These are phyloP conservation scores for Ceratobasidium sp. DNA, from an alignment of 1,284 basidiomycete genomes.

Conservation along the genomic window DNA sequence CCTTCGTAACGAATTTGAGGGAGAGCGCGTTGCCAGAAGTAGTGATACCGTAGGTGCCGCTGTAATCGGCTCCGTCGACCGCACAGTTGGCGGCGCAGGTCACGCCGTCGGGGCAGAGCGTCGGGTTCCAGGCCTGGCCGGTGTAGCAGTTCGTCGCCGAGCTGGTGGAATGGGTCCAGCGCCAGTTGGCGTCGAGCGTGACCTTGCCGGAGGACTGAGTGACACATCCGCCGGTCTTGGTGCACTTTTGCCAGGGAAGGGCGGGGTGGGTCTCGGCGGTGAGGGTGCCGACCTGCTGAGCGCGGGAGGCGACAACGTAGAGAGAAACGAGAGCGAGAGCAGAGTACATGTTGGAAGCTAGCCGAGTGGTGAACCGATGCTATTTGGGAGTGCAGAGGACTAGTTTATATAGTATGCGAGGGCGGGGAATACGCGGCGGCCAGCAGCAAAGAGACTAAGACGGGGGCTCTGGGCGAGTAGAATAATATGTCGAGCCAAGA, in stretches of 20 bases:
- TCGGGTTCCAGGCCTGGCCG: conserved; percentile 50
- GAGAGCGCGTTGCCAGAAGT: conserved; percentile 61
- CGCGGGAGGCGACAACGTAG: conserved; percentile 41
- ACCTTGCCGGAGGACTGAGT: conserved; percentile 32
- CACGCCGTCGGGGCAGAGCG: conserved; percentile 60
- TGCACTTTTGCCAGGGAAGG: conserved; percentile 44
- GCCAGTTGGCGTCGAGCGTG: conserved; percentile 46
- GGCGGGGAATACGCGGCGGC: conserved; percentile 8
- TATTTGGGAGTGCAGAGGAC: neutral
- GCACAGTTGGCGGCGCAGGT: conserved; percentile 65
- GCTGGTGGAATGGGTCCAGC: conserved; percentile 50
- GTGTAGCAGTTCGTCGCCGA: conserved; percentile 60
- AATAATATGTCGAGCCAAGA: conserved; percentile 1
- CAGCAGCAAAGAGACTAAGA: neutral
- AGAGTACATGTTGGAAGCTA: neutral
- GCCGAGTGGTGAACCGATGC: conserved; percentile 16
- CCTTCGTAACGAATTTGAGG: conserved; percentile 62
- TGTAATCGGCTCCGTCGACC: conserved; percentile 68
- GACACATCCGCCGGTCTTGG: conserved; percentile 44
- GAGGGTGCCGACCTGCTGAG: conserved; percentile 45
- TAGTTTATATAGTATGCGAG: neutral
- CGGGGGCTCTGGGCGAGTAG: neutral
- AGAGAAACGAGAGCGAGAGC: conserved; percentile 42
- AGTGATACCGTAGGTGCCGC: conserved; percentile 61
- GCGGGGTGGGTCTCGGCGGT: conserved; percentile 44